Conservation (phyloP, 116 monocot genomes). For the Papilionanthe hybrid region DNA sequence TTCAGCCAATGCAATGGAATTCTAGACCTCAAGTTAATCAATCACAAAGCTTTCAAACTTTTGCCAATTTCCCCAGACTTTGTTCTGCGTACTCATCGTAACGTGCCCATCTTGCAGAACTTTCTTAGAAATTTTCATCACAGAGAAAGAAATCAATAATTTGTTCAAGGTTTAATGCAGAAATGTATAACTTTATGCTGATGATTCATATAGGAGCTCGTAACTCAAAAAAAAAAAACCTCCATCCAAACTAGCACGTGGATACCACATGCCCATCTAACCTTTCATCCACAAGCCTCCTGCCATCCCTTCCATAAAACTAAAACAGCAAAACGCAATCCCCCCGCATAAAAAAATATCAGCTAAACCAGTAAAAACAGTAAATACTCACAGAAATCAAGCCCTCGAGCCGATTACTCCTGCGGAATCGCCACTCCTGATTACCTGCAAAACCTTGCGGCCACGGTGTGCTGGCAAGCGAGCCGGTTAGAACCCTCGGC, state of each 20-base stretch:
- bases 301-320: background rate
- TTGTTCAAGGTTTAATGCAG: background rate
- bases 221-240: too few relatives aligned
- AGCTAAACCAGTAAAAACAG: background rate
- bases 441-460: constrained; percentile 22
- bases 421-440: constrained; percentile 8
- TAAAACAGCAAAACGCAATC: background rate
- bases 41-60: background rate
- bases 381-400: constrained; percentile 18
- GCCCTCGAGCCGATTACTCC: constrained; percentile 5
- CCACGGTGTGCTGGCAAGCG: constrained; percentile 70
- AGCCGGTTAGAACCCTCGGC: constrained; percentile 71
- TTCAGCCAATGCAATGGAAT: background rate
- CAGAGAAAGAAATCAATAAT: background rate
- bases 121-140: background rate
- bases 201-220: background rate
- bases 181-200: background rate
- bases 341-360: background rate
- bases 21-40: background rate
- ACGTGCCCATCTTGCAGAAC: background rate
- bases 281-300: background rate
- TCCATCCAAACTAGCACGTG: background rate
- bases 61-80: background rate
- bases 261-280: too few relatives aligned
- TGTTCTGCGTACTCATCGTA: background rate